Percentiles rank a stretch among this genome's conserved stretches.
phyloP scores from a whole-genome alignment of 768 basidiomycete species.

The Mycena crocata region DNA sequence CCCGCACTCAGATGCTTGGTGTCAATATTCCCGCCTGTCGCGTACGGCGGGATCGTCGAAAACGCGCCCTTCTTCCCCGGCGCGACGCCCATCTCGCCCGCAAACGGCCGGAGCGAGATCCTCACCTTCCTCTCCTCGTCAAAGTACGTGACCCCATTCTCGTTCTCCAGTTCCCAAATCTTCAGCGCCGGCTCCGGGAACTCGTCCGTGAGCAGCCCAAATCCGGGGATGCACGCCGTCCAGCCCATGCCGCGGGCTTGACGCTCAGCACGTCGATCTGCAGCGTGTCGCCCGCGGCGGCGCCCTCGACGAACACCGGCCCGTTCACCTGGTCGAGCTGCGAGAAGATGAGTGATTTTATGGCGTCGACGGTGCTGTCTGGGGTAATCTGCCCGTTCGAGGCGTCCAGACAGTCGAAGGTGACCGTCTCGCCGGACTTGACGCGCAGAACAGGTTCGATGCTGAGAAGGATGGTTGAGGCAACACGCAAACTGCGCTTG shows the following conservation, averaged over 20 bases:
- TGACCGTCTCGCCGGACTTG: slow-evolving; percentile 64
- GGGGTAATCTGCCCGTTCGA: slow-evolving; percentile 70
- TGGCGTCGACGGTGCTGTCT: slow-evolving; percentile 48
- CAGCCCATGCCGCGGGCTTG: slow-evolving; percentile 68
- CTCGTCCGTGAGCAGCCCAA: slow-evolving; percentile 68
- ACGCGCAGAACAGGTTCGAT: slow-evolving; percentile 63
- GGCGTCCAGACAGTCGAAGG: slow-evolving; percentile 72
- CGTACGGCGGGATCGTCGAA: slow-evolving; percentile 73
- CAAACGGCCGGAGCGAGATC: slow-evolving; percentile 67
- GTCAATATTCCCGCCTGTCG: slow-evolving; percentile 72
- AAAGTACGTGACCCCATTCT: slow-evolving; percentile 61
- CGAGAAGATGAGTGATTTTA: slow-evolving; percentile 57
- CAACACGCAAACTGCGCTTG: neutral
- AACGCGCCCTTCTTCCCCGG: slow-evolving; percentile 60
- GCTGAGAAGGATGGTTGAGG: slow-evolving; percentile 41
- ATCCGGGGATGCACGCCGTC: slow-evolving; percentile 69
- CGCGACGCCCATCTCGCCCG: slow-evolving; percentile 75
- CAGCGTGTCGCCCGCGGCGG: slow-evolving; percentile 67
- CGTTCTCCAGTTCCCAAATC: slow-evolving; percentile 62
- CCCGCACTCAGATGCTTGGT: slow-evolving; percentile 67
- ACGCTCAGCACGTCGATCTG: slow-evolving; percentile 69
- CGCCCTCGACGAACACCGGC: slow-evolving; percentile 64
- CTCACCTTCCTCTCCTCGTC: slow-evolving; percentile 59
- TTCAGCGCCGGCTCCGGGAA: slow-evolving; percentile 63
- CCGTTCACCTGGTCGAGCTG: slow-evolving; percentile 71